These are phyloP conservation scores for Pulveroboletus sp. DNA, from an alignment of 768 basidiomycete species.

Conservation along the genomic window DNA sequence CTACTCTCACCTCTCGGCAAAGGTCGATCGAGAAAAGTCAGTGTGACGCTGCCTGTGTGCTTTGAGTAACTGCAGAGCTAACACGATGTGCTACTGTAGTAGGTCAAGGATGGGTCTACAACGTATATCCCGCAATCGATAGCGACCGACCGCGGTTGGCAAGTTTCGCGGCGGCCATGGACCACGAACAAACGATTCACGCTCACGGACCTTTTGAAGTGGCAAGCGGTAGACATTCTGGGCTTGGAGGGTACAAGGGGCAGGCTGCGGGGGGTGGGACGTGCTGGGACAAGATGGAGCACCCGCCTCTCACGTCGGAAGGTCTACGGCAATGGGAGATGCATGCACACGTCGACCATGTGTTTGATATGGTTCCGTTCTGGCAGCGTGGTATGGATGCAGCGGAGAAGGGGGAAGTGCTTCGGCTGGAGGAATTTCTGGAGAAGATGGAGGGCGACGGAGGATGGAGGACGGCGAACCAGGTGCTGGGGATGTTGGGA, in stretches of 20 bases:
- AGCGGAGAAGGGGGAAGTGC: slow-evolving; percentile 43
- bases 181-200: slow-evolving; percentile 28
- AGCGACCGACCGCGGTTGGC: slow-evolving; percentile 21
- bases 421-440: slow-evolving; percentile 45
- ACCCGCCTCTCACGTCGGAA: slow-evolving; percentile 29
- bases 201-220: slow-evolving; percentile 16
- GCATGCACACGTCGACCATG: slow-evolving; percentile 42
- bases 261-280: slow-evolving; percentile 17
- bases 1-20: slow-evolving; percentile 18
- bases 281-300: slow-evolving; percentile 30
- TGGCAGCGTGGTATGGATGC: slow-evolving; percentile 51
- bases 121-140: slow-evolving; percentile 27
- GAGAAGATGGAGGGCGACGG: slow-evolving; percentile 37
- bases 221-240: not conserved
- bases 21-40: slow-evolving; percentile 18
- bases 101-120: slow-evolving; percentile 34
- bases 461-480: slow-evolving; percentile 28
- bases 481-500: slow-evolving; percentile 31
- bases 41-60: slow-evolving; percentile 6
- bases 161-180: slow-evolving; percentile 27
- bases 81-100: slow-evolving; percentile 14
- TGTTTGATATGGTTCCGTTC: slow-evolving; percentile 50
- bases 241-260: slow-evolving; percentile 5
- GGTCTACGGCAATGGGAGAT: slow-evolving; percentile 28
- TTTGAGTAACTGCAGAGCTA: not conserved